Base-by-base conservation (phyloP, 2,329 filamentous ascomycete genomes). In the Stemphylium vesicarium region DNA sequence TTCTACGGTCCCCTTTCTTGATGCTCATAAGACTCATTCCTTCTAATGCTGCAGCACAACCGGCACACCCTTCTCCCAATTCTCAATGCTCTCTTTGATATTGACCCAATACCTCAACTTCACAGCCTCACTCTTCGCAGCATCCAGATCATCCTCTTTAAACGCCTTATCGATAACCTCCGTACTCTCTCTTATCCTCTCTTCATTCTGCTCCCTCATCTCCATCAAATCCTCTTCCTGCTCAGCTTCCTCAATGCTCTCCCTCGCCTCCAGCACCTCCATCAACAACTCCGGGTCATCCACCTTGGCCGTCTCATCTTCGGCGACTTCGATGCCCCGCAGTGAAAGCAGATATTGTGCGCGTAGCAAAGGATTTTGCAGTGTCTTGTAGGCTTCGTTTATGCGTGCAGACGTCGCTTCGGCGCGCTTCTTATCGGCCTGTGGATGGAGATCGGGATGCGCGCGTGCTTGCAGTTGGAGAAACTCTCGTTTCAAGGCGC, bases 341-440 rank as follows among this genome's bases (percentile, higher is more conserved):
- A 88, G 78, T 4, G 78, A 76, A 0, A 98, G 84, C 5, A 98
- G 79, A 73, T 98, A 96, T 74, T 97, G 92, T n/a, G 94, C 93
- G 20, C 95, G 86, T 42, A 85, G 76, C 11, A 99, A 80, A 13
- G 95, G 93, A 64, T 88, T 85, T 44, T 85, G 80, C 0, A 99
- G 84, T 2, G 93, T 96, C 69, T 86, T 88, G 82, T 96, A 98
- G 0, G 95, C 95, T 63, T 92, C 88, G 81, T 98, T 98, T 75
- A 98, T 93, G 22, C 85, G 84, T 7, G 91, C 85, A 9, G 90
- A 95, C n/a, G 88, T 80, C 0, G 87, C 89, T 75, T 96, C 91
- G 16, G 92, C 92, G 42, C 83, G 79, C 36, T 79, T 77, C 65
- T 86, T 86, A 33, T 78, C 70, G 4, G 77, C 68, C n/a, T 70